Base-by-base conservation (phyloP, 257 asterid species). In the Nicotiana obtusifolia region DNA sequence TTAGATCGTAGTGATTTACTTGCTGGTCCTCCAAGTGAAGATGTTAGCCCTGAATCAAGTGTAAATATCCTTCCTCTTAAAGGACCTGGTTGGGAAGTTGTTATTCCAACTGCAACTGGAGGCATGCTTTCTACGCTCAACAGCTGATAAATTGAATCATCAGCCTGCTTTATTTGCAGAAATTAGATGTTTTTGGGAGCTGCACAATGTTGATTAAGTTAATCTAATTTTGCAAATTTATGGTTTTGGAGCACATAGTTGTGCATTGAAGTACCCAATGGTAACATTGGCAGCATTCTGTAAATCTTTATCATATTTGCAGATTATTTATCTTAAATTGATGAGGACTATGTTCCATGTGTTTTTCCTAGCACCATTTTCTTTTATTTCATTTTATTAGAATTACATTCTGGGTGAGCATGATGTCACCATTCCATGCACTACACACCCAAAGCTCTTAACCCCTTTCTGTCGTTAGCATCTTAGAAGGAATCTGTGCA, bases 21-120 rank as follows among this genome's bases (percentile, higher is more conserved):
- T 56, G 73, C 26, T 53, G 84, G 76, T 80, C 64, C 81, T 30
- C 65, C 84, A 5, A 78, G 56, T 17, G 88, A 84, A 66, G 87
- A 77, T 1, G 83, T 54, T 47, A 78, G 73, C 22, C 26, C 53
- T 15, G 84, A 62, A 19, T 6, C 80, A 5, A 82, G 68, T 65
- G 57, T 65, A 37, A 24, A 69, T 37, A 84, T 53, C 69, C 31
- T 87, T 85, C 97, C 98, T 77, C 91, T 88, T 14, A 89, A 92
- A 86, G 99, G 99, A 31, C 97, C 99, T 10, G 99, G 99, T 17
- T 96, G 99, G 99, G 99, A 96, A 88, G 99, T 96, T 59, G 94
- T 96, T 62, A 47, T 94, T 26, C 98, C 98, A 4, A 89, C 90
- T 59, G 87, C 92, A 20, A 82, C 90, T 22, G 98, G 97, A 31